Percentiles rank a stretch among this genome's conserved stretches.
Evolutionary conservation across 371 early-diverging fungal species (phyloP).

Genomic region (Rhizoclosmatium hyalinum): DNA sequence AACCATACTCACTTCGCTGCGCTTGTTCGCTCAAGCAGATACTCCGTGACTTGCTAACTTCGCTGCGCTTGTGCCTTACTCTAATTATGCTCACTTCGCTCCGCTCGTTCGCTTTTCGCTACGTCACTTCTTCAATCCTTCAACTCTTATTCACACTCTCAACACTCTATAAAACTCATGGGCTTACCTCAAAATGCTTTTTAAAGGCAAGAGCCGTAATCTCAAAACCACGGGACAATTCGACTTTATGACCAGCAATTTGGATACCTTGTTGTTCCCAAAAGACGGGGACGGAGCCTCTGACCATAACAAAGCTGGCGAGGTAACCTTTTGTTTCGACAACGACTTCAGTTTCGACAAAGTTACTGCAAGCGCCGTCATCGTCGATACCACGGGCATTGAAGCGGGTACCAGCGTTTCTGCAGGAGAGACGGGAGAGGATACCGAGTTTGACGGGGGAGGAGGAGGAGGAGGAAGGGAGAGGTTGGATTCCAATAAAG

Average conservation of each 20-base stretch:
- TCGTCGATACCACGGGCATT: constrained; percentile 97
- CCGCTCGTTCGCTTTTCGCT: neutral
- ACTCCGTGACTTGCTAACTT: too few relatives aligned
- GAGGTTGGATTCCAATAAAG: constrained; percentile 38
- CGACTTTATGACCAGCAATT: constrained; percentile 68
- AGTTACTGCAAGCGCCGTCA: constrained; percentile 96
- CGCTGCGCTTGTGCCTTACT: too few relatives aligned
- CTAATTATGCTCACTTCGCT: too few relatives aligned
- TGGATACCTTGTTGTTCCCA: constrained; percentile 95
- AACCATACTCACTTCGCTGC: neutral
- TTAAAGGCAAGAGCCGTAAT: constrained; percentile 49
- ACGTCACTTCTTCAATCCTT: neutral
- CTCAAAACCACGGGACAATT: constrained; percentile 64
- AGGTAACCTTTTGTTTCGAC: constrained; percentile 34
- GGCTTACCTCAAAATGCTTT: constrained; percentile 50
- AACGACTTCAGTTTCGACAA: constrained; percentile 79
- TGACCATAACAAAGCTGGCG: constrained; percentile 74
- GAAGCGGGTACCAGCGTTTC: constrained; percentile 95
- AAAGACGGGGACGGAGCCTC: constrained; percentile 97
- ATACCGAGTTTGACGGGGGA: constrained; percentile 66
- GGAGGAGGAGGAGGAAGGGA: neutral
- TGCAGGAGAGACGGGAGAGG: constrained; percentile 91
- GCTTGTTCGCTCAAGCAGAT: too few relatives aligned
- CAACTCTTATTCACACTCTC: too few relatives aligned
- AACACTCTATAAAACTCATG: neutral